Conservation (phyloP, 305 asterid species). For the Fraxinus paxiana region DNA sequence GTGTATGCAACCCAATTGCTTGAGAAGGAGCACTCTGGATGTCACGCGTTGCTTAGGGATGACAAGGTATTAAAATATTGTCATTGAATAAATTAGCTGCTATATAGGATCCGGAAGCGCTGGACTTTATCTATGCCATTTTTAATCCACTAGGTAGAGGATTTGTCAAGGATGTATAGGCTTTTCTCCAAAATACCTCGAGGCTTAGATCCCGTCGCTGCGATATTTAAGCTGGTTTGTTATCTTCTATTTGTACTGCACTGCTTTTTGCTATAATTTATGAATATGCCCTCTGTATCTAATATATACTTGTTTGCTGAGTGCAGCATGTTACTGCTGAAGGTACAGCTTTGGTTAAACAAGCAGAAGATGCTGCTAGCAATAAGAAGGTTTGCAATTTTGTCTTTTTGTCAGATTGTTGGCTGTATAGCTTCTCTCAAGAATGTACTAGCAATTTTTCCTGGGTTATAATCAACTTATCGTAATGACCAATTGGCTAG, state of each 20-base stretch:
- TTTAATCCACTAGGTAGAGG: slow-evolving; percentile 51
- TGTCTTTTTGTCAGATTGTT: background rate
- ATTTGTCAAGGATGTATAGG: slow-evolving; percentile 89
- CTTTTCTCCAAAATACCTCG: slow-evolving; percentile 85
- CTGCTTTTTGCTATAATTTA: background rate
- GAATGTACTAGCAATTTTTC: background rate
- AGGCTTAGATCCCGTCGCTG: slow-evolving; percentile 88
- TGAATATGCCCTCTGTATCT: slow-evolving; percentile 15
- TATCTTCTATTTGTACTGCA: slow-evolving; percentile 15
- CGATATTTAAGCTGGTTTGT: slow-evolving; percentile 82
- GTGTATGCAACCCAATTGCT: slow-evolving; percentile 84
- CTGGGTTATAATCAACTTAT: background rate
- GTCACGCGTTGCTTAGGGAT: slow-evolving; percentile 85
- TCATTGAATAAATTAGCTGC: slow-evolving; percentile 1
- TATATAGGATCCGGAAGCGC: background rate
- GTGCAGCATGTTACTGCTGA: slow-evolving; percentile 92
- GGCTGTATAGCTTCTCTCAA: background rate
- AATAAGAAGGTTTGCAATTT: slow-evolving; percentile 63
- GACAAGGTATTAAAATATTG: slow-evolving; percentile 61
- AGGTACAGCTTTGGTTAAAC: slow-evolving; percentile 91
- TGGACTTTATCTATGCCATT: background rate
- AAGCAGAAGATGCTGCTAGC: slow-evolving; percentile 98
- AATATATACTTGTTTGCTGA: slow-evolving; percentile 15
- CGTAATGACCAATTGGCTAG: slow-evolving; percentile 3
- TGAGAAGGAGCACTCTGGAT: slow-evolving; percentile 98